Conservation (phyloP, 169 alveolate genomes). For the Plasmodium coatneyi region DNA sequence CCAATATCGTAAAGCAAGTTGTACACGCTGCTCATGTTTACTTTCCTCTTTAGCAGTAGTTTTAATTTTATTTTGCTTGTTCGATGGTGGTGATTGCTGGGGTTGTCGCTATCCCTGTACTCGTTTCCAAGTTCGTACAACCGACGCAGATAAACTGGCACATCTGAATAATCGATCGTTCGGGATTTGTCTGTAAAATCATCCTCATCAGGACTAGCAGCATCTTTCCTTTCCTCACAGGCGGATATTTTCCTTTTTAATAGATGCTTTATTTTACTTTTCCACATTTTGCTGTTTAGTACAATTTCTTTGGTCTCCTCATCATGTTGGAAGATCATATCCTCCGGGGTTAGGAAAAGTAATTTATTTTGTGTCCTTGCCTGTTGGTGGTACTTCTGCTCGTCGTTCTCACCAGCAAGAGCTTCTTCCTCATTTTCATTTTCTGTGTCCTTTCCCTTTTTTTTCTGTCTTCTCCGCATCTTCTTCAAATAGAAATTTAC, state of each 20-base stretch:
- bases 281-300: constrained; percentile 50
- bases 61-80: not conserved
- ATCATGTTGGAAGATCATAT: constrained; percentile 14
- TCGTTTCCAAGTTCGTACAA: constrained; percentile 23
- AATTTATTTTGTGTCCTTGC: constrained; percentile 1
- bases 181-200: not conserved
- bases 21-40: constrained; percentile 21
- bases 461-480: constrained; percentile 6
- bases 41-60: constrained; percentile 17
- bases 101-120: not conserved
- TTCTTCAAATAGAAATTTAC: constrained; percentile 65
- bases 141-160: constrained; percentile 31
- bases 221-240: not conserved
- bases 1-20: constrained; percentile 49
- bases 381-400: not conserved
- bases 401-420: not conserved
- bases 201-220: not conserved
- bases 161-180: not conserved
- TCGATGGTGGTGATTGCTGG: not conserved
- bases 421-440: constrained; percentile 13
- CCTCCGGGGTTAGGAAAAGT: constrained; percentile 10
- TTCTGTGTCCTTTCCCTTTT: not conserved
- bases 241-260: constrained; percentile 4
- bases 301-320: constrained; percentile 21
- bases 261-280: constrained; percentile 40